Percentiles rank a stretch among this genome's conserved stretches.
These are phyloP conservation scores for Tolypocladium pustulatum DNA, from an alignment of 2,329 filamentous ascomycete genomes.

Conservation along the genomic window DNA sequence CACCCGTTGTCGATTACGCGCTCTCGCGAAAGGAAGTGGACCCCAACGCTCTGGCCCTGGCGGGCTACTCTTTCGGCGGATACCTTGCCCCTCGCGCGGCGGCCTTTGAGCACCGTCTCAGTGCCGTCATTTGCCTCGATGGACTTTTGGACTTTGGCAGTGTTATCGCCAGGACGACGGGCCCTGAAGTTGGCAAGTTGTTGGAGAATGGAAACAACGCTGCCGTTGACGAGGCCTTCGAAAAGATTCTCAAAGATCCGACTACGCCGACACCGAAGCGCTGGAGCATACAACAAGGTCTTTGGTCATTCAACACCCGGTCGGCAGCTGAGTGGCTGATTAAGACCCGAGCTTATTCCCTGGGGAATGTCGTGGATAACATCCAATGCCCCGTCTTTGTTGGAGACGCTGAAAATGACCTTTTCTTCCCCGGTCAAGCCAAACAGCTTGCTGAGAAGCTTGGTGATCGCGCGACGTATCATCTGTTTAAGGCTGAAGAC, in stretches of 20 bases:
- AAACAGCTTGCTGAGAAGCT: slow-evolving; percentile 1
- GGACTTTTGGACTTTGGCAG: slow-evolving; percentile 21
- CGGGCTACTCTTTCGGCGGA: slow-evolving; percentile 30
- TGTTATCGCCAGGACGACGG: slow-evolving; percentile 3
- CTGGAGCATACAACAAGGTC: slow-evolving; percentile 13
- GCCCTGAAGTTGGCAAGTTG: slow-evolving; percentile 3
- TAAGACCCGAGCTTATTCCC: slow-evolving; percentile 6
- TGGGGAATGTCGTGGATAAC: slow-evolving; percentile 8
- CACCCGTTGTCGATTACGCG: slow-evolving; percentile 27
- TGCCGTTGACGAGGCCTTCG: slow-evolving; percentile 7
- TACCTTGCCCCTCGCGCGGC: slow-evolving; percentile 27
- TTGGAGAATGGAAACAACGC: slow-evolving; percentile 7
- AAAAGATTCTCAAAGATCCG: not conserved
- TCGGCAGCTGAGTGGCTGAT: slow-evolving; percentile 10
- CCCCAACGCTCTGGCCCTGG: slow-evolving; percentile 17
- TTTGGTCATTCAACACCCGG: slow-evolving; percentile 13
- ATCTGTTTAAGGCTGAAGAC: not conserved
- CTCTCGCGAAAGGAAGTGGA: slow-evolving; percentile 16
- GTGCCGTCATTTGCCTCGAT: slow-evolving; percentile 26
- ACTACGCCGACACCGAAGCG: slow-evolving; percentile 1
- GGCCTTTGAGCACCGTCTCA: slow-evolving; percentile 30
- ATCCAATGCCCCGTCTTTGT: slow-evolving; percentile 11
- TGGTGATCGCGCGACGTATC: slow-evolving; percentile 1
- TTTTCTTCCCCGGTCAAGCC: slow-evolving; percentile 1
- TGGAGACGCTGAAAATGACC: slow-evolving; percentile 8